A percentile compares a stretch with the other conserved stretches of the same genome.
Evolutionary conservation across 2,329 filamentous ascomycete genomes (phyloP).

Genomic region (Dactylonectria macrodidyma): DNA sequence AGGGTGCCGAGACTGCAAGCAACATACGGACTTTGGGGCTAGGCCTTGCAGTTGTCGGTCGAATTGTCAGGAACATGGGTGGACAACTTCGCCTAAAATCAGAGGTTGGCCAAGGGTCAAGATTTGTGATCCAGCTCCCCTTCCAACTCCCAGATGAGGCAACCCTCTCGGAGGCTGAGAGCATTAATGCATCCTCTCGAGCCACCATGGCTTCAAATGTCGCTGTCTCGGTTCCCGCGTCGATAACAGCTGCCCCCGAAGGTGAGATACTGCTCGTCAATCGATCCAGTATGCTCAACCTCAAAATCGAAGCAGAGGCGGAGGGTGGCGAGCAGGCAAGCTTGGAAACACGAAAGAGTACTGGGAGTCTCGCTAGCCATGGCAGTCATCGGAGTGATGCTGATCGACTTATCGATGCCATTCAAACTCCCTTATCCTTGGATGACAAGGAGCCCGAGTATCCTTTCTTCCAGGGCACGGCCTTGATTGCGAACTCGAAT

Average conservation of each 20-base stretch:
- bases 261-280: constrained; percentile 76
- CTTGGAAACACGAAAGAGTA: constrained; percentile 51
- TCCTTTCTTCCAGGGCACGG: constrained; percentile 36
- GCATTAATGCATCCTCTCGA: constrained; percentile 6
- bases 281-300: constrained; percentile 51
- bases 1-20: constrained; percentile 49
- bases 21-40: constrained; percentile 75
- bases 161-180: constrained; percentile 35
- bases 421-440: constrained; percentile 71
- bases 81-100: constrained; percentile 89
- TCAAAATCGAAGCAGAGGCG: constrained; percentile 27
- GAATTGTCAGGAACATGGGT: constrained; percentile 91
- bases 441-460: constrained; percentile 55
- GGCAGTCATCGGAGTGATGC: constrained; percentile 73
- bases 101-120: constrained; percentile 84
- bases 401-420: constrained; percentile 80
- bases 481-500: constrained; percentile 35
- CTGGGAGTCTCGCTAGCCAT: constrained; percentile 58
- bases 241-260: constrained; percentile 51
- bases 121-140: constrained; percentile 85
- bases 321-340: constrained; percentile 35
- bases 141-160: constrained; percentile 73
- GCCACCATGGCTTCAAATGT: constrained; percentile 28
- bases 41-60: constrained; percentile 89
- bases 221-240: constrained; percentile 40